A percentile compares a stretch with the other conserved stretches of the same genome.
phyloP scores from a whole-genome alignment of 768 basidiomycete species.

The Galerina marginata region DNA sequence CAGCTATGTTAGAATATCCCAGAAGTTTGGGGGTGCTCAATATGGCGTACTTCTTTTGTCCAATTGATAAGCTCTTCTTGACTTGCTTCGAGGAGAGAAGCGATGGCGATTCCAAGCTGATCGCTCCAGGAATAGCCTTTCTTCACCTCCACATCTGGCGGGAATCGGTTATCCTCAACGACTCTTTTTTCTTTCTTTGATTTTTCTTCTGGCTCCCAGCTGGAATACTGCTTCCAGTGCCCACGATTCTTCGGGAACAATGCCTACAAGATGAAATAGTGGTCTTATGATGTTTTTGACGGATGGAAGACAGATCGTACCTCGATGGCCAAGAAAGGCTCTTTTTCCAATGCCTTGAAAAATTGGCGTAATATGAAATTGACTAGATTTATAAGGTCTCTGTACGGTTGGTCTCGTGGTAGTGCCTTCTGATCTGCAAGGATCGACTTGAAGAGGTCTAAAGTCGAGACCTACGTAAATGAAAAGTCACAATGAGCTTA shows the following conservation, averaged over 20 bases:
- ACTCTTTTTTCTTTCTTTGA: constrained; percentile 38
- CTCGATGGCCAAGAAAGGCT: constrained; percentile 89
- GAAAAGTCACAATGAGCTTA: constrained; percentile 13
- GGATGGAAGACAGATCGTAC: constrained; percentile 45
- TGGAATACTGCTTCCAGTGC: constrained; percentile 85
- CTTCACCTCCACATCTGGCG: constrained; percentile 79
- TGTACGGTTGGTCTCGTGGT: constrained; percentile 78
- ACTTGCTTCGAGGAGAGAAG: constrained; percentile 70
- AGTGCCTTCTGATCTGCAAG: constrained; percentile 80
- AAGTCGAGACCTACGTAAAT: constrained; percentile 76
- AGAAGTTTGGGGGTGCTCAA: background rate
- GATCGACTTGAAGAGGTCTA: constrained; percentile 88
- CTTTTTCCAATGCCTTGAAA: constrained; percentile 88
- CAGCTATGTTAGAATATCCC: constrained; percentile 1
- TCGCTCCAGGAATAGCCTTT: constrained; percentile 90
- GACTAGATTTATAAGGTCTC: constrained; percentile 84
- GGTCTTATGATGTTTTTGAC: constrained; percentile 7
- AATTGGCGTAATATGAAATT: constrained; percentile 89
- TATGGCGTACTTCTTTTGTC: constrained; percentile 73
- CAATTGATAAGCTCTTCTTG: constrained; percentile 73
- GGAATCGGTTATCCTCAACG: constrained; percentile 51
- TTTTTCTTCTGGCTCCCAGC: constrained; percentile 67
- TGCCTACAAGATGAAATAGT: constrained; percentile 49
- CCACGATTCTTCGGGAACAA: constrained; percentile 91
- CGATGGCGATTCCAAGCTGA: constrained; percentile 86